Evolutionary conservation across 2,329 filamentous ascomycete species (phyloP).

Genomic region (Moelleriella libera): DNA sequence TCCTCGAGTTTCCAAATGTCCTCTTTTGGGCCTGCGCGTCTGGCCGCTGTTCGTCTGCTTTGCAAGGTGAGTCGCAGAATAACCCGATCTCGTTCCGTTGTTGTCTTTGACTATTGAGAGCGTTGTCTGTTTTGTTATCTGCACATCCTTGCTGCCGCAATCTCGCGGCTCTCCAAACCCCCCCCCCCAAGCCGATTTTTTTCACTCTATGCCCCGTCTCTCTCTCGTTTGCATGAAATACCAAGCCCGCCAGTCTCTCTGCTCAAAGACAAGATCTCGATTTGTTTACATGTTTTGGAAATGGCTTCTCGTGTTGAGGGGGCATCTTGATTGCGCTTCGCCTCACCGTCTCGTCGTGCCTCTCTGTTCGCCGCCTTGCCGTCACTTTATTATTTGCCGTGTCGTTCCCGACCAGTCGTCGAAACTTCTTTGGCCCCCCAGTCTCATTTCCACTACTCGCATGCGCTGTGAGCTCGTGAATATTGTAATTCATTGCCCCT

Average conservation of each 20-base stretch:
- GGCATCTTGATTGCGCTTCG: neutral
- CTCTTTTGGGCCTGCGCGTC: neutral
- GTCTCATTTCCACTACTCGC: no score
- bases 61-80: conserved; percentile 5
- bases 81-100: neutral
- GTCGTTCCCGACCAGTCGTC: no score
- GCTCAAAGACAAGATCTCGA: neutral
- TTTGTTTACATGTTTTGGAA: neutral
- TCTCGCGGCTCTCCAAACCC: neutral
- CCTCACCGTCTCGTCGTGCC: neutral
- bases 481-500: no score
- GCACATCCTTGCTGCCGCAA: no score
- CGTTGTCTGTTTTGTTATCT: no score
- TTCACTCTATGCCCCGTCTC: conserved; percentile 1
- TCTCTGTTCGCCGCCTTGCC: neutral
- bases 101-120: neutral
- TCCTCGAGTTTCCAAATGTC: neutral
- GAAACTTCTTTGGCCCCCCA: no score
- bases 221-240: neutral
- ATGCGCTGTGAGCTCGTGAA: no score
- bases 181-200: neutral
- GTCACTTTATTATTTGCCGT: no score
- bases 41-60: neutral
- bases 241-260: neutral
- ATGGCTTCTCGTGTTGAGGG: neutral